A percentile compares a stretch with the other conserved stretches of the same genome.
These are phyloP conservation scores for Eimeria sp. DNA, from an alignment of 169 alveolate species.

Conservation along the genomic window DNA sequence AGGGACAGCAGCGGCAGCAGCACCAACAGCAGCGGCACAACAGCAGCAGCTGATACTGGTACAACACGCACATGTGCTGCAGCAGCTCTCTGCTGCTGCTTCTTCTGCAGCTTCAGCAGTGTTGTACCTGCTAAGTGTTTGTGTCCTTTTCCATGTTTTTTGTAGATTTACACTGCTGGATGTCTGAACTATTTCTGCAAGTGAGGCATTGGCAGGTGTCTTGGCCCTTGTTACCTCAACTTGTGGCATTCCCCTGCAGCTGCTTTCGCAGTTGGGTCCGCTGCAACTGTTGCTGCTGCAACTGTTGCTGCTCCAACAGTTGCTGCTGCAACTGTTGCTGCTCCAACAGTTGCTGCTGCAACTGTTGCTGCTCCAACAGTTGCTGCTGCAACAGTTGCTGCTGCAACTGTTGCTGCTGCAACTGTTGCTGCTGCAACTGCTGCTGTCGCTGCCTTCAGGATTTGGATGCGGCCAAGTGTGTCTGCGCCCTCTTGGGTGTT, in stretches of 20 bases:
- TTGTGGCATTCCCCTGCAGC: background rate
- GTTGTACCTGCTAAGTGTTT: background rate
- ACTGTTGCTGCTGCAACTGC: background rate
- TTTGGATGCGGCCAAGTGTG: slow-evolving; percentile 19
- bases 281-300: background rate
- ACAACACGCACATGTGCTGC: background rate
- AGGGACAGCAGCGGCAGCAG: slow-evolving; percentile 15
- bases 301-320: no score
- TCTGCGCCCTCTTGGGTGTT: slow-evolving; percentile 9
- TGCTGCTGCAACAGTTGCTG: background rate
- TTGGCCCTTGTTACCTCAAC: background rate
- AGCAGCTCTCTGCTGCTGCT: background rate
- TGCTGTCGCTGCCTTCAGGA: slow-evolving; percentile 17
- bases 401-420: background rate
- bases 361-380: background rate
- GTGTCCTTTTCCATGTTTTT: background rate
- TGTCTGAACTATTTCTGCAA: slow-evolving; percentile 23
- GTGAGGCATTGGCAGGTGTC: background rate
- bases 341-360: slow-evolving; percentile 4
- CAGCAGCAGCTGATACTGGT: background rate
- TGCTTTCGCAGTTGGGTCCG: background rate
- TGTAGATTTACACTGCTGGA: slow-evolving; percentile 14
- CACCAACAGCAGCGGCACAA: slow-evolving; percentile 26
- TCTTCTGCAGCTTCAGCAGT: no score
- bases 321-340: background rate